phyloP scores from a whole-genome alignment of 148 eudicot genomes.

The Amaranthus cruentus region DNA sequence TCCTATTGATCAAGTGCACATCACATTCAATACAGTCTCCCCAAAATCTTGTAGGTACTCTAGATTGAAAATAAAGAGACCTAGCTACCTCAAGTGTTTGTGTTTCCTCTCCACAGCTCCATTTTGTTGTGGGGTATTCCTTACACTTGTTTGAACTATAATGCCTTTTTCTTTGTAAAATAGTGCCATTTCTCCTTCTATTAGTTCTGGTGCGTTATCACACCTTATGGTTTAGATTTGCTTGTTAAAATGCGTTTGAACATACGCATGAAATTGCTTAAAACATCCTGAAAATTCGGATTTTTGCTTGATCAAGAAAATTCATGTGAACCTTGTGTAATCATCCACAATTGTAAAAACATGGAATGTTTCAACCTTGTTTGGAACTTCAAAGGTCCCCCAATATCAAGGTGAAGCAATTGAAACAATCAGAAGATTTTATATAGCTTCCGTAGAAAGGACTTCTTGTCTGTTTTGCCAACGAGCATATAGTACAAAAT shows the following conservation, averaged over 20 bases:
- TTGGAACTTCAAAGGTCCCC: background rate
- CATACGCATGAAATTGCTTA: background rate
- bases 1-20: background rate
- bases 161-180: background rate
- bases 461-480: background rate
- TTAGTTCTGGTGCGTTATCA: background rate
- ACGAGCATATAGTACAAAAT: background rate
- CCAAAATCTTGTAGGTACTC: no score
- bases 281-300: background rate
- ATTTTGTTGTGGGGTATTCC: background rate
- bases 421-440: background rate
- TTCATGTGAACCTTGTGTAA: background rate
- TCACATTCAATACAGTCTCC: background rate
- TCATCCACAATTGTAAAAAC: background rate
- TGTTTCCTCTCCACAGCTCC: background rate
- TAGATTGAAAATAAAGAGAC: no score
- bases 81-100: background rate
- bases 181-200: background rate
- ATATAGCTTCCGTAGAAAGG: background rate
- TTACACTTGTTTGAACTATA: background rate
- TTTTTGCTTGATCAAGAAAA: background rate
- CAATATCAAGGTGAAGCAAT: background rate
- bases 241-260: background rate
- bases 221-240: background rate
- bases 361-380: background rate